Evolutionary conservation across 305 asterid species (phyloP).

Genomic region (Solanum hybrid): DNA sequence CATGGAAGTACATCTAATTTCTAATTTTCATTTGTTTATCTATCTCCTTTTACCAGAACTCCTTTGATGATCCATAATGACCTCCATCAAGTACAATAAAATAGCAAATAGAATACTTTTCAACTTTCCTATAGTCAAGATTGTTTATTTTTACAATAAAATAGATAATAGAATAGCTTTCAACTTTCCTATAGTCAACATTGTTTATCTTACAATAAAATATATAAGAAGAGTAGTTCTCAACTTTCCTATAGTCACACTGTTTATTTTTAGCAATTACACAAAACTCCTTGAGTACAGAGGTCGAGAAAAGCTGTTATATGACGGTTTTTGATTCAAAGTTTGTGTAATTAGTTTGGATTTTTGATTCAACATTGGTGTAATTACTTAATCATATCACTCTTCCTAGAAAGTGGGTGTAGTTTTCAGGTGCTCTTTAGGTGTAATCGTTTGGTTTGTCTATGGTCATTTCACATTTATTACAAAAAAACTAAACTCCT

Average conservation of each 20-base stretch:
- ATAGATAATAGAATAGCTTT: neutral
- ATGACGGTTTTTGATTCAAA: no score
- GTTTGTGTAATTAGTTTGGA: neutral
- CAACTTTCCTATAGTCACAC: neutral
- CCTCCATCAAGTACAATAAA: neutral
- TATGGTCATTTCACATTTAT: neutral
- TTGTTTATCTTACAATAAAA: neutral
- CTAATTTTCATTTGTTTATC: no score
- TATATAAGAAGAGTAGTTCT: neutral
- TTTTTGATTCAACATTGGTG: neutral
- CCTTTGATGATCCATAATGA: neutral
- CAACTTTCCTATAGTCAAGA: neutral
- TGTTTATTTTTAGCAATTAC: neutral
- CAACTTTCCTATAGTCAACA: neutral
- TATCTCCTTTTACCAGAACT: neutral
- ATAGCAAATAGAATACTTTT: neutral
- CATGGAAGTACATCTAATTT: neutral
- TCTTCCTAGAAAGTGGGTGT: neutral
- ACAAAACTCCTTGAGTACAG: neutral
- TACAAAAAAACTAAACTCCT: neutral
- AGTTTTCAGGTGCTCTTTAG: neutral
- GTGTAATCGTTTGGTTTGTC: neutral
- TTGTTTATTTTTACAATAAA: neutral
- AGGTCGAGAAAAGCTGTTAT: neutral
- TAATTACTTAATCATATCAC: neutral